Evolutionary conservation across 371 early-diverging fungal species (phyloP).

Genomic region (Basidiobolus meristosporus): DNA sequence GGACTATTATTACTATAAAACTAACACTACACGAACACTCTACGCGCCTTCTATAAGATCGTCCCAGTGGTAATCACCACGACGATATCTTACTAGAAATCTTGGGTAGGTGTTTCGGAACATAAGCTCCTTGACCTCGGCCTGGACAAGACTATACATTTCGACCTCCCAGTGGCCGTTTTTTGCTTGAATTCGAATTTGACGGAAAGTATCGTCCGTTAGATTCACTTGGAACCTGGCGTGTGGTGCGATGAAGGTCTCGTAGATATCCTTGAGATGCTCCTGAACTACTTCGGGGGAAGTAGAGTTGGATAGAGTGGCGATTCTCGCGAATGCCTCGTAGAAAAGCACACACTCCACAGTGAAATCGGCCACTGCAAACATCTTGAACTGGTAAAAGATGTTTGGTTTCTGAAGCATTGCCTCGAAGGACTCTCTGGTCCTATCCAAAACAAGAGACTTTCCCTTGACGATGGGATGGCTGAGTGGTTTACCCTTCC

Average conservation of each 20-base stretch:
- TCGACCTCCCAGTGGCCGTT: too few species aligned
- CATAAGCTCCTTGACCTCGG: too few species aligned
- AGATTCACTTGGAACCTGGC: slow-evolving; percentile 2
- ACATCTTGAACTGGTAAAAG: slow-evolving; percentile 1
- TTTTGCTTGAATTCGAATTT: background rate
- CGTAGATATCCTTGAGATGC: background rate
- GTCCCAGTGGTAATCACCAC: too few species aligned
- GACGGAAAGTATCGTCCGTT: background rate
- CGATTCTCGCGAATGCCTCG: background rate
- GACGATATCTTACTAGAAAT: too few species aligned
- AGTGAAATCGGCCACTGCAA: slow-evolving; percentile 1
- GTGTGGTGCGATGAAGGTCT: background rate
- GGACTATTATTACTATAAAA: too few species aligned
- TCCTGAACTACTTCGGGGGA: background rate
- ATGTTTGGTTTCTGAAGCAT: background rate
- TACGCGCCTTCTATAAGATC: too few species aligned
- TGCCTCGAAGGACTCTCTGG: background rate
- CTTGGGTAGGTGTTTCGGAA: too few species aligned
- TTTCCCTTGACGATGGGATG: too few species aligned
- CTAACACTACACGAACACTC: too few species aligned
- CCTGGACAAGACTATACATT: too few species aligned
- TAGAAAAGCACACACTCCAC: slow-evolving; percentile 2
- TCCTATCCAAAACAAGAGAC: background rate
- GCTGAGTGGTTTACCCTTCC: too few species aligned
- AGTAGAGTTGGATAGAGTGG: too few species aligned